Percentiles rank a stretch among this genome's conserved stretches.
These are phyloP conservation scores for Neurospora sp. DNA, from an alignment of 495 filamentous ascomycete genomes.

Conservation along the genomic window DNA sequence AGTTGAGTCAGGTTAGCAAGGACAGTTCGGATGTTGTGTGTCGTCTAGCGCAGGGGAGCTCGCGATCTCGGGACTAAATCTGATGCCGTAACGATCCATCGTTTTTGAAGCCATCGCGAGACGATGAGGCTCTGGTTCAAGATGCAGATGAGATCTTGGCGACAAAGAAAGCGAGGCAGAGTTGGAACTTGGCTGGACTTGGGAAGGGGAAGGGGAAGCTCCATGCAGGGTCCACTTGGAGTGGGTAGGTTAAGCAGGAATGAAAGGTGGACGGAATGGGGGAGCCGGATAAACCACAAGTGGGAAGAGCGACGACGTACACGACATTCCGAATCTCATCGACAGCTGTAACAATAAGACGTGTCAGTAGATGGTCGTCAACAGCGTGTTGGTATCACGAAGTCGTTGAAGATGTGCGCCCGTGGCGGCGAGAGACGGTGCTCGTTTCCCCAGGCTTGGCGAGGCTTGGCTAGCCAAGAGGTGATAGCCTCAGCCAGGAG, in stretches of 20 bases:
- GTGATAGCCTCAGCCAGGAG: conserved; percentile 7
- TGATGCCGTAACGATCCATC: neutral
- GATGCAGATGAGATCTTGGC: neutral
- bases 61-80: neutral
- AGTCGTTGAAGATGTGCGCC: neutral
- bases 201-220: neutral
- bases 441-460: conserved; percentile 24
- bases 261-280: neutral
- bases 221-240: neutral
- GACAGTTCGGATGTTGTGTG: neutral
- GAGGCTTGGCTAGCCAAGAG: conserved; percentile 25
- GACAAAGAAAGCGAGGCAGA: neutral
- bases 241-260: neutral
- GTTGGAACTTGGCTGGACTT: neutral
- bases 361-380: conserved; percentile 15
- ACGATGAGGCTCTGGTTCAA: neutral
- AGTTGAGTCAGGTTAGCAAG: neutral
- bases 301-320: conserved; percentile 13
- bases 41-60: neutral
- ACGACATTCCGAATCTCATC: conserved; percentile 31
- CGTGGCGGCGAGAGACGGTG: neutral
- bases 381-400: neutral
- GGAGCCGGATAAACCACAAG: neutral
- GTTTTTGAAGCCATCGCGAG: neutral
- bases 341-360: conserved; percentile 17